Base-by-base conservation (phyloP, 176 grass and related monocot genomes). In the Areca catechu region DNA sequence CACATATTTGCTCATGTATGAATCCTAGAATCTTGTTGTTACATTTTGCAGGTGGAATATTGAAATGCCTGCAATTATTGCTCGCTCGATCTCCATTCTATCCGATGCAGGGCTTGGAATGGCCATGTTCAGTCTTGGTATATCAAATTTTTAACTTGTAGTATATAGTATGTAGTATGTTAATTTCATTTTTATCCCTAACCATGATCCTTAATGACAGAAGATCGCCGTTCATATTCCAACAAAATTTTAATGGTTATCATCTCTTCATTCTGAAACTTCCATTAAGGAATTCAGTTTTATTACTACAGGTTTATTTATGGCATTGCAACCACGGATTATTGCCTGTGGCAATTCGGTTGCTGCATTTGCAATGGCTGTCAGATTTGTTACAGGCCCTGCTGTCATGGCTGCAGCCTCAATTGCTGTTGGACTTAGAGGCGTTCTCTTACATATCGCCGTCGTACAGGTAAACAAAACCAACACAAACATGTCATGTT, bases 121-220 rank as follows among this genome's bases (percentile, higher is more conserved):
- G 90, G 90, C 90, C 7, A 95, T 95, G 90, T 95, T 95, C 74
- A 95, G 90, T 65, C 79, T 95, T 27, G 90, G 90, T 95, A 19
- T 62, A 61, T 37, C 53, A 16, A 43, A 3, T 22, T 27, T 19
- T 2, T 43, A 43, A 43, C 34, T 12, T 43, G 34, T 43, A 14
- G 10, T 1, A 43, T 43, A n/a, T n/a, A n/a, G n/a, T n/a, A n/a
- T 43, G 34, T 43, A 14, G 10, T 1, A 43, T 43, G 34, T 43
- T 43, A 43, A 43, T 2, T 43, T 12, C 10, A 43, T 3, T 43
- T 43, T 43, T 14, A 14, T 43, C 10, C 10, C 34, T 14, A 43
- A 43, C 2, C 14, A 3, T 43, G 34, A 43, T 43, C 34, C 34
- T 43, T 43, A 2, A 43, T 43, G 34, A 43, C 1, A 0, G 34